Evolutionary conservation across 805 yeast species (phyloP), one percentile per base, ranked within the genome.

Genomic region (Wickerhamomyces ciferrii): DNA sequence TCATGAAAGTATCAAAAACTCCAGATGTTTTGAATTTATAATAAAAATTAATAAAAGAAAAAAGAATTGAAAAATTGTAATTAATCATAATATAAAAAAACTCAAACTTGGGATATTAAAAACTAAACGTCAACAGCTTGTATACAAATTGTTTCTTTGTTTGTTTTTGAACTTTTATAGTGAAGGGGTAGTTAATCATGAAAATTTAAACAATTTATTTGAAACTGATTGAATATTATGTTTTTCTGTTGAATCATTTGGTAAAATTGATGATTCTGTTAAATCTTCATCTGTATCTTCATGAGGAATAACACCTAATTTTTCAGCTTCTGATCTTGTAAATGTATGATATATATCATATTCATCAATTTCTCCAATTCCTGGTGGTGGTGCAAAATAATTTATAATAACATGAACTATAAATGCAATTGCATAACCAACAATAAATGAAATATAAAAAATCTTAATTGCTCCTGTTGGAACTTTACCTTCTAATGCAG

Each of bases 321-420:
- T 53, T 11, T 44, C 51, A 29, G 71, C 66, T 52, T 68, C 73
- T 2, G 58, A 56, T 25, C 39, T 52, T 7, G 70, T 67, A 44
- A 65, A 69, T 1, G 70, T 60, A 41, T 62, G 60, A 48, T 51
- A 69, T 2, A 66, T 54, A 45, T 63, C 64, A 44, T 63, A 68
- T 19, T 58, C 57, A 47, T 69, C 74, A 24, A 48, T 48, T 27
- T 52, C 54, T 45, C 61, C 71, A 24, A 55, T 20, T 2, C 59
- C 61, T 35, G 49, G 54, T 5, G 62, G 60, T 35, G 70, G 70
- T 44, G 47, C 63, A 9, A 62, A 10, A 36, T 40, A 43, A 44
- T 53, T 59, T n/a, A 60, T 17, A n/a, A 50, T 39, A 27, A 47
- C 49, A 47, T 61, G 60, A 25, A 52, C 49, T 3, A 52, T 23